Percentiles rank a stretch among this genome's conserved stretches.
Evolutionary conservation across 805 yeast genomes (phyloP).

Genomic region (Saccharomyces mikatae): DNA sequence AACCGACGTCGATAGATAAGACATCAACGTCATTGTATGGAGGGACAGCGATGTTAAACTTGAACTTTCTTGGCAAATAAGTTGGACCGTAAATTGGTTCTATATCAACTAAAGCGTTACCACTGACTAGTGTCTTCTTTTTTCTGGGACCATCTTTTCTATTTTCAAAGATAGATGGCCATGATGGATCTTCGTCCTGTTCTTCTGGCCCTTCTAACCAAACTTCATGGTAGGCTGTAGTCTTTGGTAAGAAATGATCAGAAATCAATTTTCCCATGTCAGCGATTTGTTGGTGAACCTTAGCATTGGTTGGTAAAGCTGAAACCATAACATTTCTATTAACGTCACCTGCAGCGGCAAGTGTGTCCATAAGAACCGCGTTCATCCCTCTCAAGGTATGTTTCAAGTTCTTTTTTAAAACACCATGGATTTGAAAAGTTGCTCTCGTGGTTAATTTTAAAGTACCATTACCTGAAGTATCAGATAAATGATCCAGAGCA

Average conservation of each 20-base stretch:
- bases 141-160: slow-evolving; percentile 71
- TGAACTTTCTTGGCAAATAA: slow-evolving; percentile 91
- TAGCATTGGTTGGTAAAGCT: slow-evolving; percentile 81
- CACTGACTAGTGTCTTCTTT: slow-evolving; percentile 77
- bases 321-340: slow-evolving; percentile 91
- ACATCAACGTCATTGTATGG: slow-evolving; percentile 96
- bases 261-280: slow-evolving; percentile 57
- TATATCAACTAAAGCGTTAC: slow-evolving; percentile 68
- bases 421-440: slow-evolving; percentile 92
- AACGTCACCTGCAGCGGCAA: slow-evolving; percentile 98
- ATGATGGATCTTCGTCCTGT: slow-evolving; percentile 54
- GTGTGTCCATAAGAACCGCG: slow-evolving; percentile 80
- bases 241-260: slow-evolving; percentile 76
- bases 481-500: slow-evolving; percentile 71
- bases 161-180: slow-evolving; percentile 53
- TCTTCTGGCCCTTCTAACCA: slow-evolving; percentile 87
- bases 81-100: slow-evolving; percentile 86
- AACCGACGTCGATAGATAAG: slow-evolving; percentile 90
- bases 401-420: slow-evolving; percentile 81
- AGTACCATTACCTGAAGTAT: slow-evolving; percentile 83
- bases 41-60: slow-evolving; percentile 89
- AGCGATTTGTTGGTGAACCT: slow-evolving; percentile 69
- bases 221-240: slow-evolving; percentile 94
- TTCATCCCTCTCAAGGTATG: slow-evolving; percentile 91
- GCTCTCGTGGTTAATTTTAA: slow-evolving; percentile 94